Percentiles rank a stretch among this genome's conserved stretches.
These are phyloP conservation scores for Spiromastix sp. DNA, from an alignment of 2,329 filamentous ascomycete genomes.

Conservation along the genomic window DNA sequence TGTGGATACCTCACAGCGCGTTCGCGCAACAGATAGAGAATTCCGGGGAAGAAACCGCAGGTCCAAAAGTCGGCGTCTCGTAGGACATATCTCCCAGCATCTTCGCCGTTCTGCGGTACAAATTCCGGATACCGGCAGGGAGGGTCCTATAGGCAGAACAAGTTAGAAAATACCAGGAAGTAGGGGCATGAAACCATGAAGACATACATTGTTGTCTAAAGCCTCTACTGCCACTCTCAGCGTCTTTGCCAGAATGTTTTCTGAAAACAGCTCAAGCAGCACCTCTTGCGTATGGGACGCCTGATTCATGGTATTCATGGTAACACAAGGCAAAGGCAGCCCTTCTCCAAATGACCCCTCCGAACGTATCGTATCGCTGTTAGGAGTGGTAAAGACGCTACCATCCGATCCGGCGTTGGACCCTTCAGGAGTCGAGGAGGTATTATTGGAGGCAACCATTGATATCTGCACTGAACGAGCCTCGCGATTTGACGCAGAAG, in stretches of 20 bases:
- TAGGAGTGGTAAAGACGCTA: too few relatives aligned
- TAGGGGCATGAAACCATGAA: background rate
- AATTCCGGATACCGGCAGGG: constrained; percentile 5
- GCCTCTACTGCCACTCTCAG: constrained; percentile 1
- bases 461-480: too few relatives aligned
- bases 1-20: constrained; percentile 5
- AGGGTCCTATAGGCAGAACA: constrained; percentile 8
- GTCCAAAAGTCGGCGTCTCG: constrained; percentile 11
- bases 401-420: too few relatives aligned
- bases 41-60: constrained; percentile 12
- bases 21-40: constrained; percentile 7
- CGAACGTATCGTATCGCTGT: too few relatives aligned
- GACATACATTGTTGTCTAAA: constrained; percentile 1
- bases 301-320: too few relatives aligned
- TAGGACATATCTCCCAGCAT: constrained; percentile 7
- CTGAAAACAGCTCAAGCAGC: background rate
- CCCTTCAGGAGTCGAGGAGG: too few relatives aligned
- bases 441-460: too few relatives aligned
- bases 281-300: background rate
- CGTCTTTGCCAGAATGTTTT: constrained; percentile 3
- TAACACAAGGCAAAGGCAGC: too few relatives aligned
- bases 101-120: constrained; percentile 6
- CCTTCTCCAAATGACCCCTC: too few relatives aligned
- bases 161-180: background rate
- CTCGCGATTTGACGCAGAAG: too few relatives aligned